Percentiles rank a stretch among this genome's conserved stretches.
These are phyloP conservation scores for Grifola frondosa DNA, from an alignment of 1,284 basidiomycete genomes.

Conservation along the genomic window DNA sequence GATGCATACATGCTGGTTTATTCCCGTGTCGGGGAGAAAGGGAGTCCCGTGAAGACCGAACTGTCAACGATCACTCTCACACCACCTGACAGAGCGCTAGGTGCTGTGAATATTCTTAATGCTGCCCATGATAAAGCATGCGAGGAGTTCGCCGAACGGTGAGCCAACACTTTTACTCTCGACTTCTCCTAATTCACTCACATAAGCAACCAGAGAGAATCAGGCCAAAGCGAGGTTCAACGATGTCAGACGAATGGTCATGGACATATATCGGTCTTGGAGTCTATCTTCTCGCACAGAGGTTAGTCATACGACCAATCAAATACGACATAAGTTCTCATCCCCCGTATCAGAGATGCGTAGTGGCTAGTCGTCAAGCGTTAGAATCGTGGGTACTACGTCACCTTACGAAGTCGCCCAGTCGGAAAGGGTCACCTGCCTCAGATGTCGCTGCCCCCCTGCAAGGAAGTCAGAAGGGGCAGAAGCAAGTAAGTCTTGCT, in stretches of 20 bases:
- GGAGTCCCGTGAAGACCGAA: background rate
- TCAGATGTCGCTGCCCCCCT: background rate
- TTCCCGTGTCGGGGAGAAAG: conserved; percentile 38
- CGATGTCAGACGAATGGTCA: conserved; percentile 50
- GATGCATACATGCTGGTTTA: conserved; percentile 96
- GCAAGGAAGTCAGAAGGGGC: background rate
- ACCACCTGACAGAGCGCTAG: conserved; percentile 54
- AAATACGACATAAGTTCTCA: no score
- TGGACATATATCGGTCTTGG: conserved; percentile 66
- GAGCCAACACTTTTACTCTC: conserved; percentile 20
- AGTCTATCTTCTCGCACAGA: conserved; percentile 45
- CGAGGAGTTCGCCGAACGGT: conserved; percentile 51
- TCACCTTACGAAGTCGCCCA: conserved; percentile 30
- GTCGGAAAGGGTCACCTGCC: conserved; percentile 7
- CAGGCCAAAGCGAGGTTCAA: conserved; percentile 45
- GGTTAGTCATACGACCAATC: no score
- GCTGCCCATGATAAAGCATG: conserved; percentile 50
- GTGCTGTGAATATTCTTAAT: conserved; percentile 59
- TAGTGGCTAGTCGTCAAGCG: conserved; percentile 58
- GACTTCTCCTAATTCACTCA: background rate
- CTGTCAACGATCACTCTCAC: conserved; percentile 14
- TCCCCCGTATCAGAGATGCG: conserved; percentile 50
- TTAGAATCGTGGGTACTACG: conserved; percentile 62
- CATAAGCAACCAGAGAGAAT: conserved; percentile 40
- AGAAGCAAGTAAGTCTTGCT: no score